phyloP scores from a whole-genome alignment of 371 early-diverging fungal genomes.

The Dinochytrium kinnereticum region DNA sequence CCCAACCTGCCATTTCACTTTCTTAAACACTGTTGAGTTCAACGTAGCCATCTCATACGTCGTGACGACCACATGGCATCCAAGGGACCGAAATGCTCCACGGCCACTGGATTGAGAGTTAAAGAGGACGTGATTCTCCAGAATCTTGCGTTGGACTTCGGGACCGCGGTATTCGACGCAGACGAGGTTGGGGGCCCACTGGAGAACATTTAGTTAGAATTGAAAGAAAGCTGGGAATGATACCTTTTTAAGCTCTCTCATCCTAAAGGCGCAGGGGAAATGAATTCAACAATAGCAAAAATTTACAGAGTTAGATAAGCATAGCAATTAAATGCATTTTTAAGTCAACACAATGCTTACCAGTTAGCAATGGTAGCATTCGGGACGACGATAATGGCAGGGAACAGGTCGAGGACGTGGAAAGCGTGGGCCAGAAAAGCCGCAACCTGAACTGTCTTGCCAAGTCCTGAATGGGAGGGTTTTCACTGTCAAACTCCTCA shows the following conservation, averaged over 20 bases:
- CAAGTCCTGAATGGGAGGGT: too few relatives aligned
- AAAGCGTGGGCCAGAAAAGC: conserved; percentile 67
- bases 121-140: conserved; percentile 31
- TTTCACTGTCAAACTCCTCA: too few relatives aligned
- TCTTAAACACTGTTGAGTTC: conserved; percentile 59
- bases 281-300: not conserved
- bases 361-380: conserved; percentile 81
- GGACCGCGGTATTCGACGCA: conserved; percentile 73
- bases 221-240: not conserved
- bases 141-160: conserved; percentile 56
- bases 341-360: too few relatives aligned
- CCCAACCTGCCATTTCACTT: conserved; percentile 66
- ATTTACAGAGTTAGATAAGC: not conserved
- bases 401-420: conserved; percentile 61
- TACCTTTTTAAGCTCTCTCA: not conserved
- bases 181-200: conserved; percentile 67
- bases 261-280: not conserved
- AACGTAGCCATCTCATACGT: conserved; percentile 74
- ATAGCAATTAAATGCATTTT: too few relatives aligned
- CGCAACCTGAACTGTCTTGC: conserved; percentile 89
- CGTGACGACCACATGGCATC: conserved; percentile 75
- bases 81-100: conserved; percentile 21
- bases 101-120: not conserved
- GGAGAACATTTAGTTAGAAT: not conserved
- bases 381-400: conserved; percentile 84